Percentiles rank a stretch among this genome's conserved stretches.
These are phyloP conservation scores for Aureococcus anophagefferens DNA, from an alignment of 108 stramenopile genomes.

Conservation along the genomic window DNA sequence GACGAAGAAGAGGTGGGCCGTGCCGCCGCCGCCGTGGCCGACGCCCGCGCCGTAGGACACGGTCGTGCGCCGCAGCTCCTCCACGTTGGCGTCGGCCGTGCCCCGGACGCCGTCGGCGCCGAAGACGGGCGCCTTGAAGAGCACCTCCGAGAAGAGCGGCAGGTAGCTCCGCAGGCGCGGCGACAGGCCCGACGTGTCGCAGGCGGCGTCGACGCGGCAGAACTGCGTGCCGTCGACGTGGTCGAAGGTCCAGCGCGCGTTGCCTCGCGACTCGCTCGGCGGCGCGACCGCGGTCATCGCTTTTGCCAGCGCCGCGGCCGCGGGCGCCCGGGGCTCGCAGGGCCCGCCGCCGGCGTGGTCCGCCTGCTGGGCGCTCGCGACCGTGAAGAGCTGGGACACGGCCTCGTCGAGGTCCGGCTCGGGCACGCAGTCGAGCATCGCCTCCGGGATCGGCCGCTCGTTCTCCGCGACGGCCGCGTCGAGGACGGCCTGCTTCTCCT, in stretches of 20 bases:
- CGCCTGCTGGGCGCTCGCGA: not conserved
- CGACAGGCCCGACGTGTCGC: conserved; percentile 23
- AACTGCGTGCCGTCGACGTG: not conserved
- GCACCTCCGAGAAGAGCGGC: conserved; percentile 36
- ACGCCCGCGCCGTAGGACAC: conserved; percentile 34
- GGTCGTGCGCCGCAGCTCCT: conserved; percentile 28
- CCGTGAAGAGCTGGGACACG: conserved; percentile 31
- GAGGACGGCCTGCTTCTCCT: not conserved
- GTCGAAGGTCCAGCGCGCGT: not conserved
- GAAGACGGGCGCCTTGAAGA: conserved; percentile 34
- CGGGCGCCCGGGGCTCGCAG: not conserved
- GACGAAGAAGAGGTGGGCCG: conserved; percentile 29
- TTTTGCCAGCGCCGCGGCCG: not conserved
- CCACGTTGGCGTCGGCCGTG: conserved; percentile 33
- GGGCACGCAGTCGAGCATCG: conserved; percentile 30
- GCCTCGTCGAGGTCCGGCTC: conserved; percentile 36
- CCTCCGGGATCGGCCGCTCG: conserved; percentile 31
- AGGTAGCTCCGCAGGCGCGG: conserved; percentile 25
- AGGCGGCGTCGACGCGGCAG: conserved; percentile 24
- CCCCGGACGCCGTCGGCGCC: conserved; percentile 27
- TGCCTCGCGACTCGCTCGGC: too few species aligned
- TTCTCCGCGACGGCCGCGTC: conserved; percentile 26
- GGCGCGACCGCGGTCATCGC: not conserved
- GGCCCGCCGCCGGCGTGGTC: too few species aligned
- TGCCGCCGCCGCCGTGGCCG: conserved; percentile 29